Percentiles rank a stretch among this genome's conserved stretches.
Evolutionary conservation across 306 rosid species (phyloP).

Genomic region (Casuarina equisetifolia): DNA sequence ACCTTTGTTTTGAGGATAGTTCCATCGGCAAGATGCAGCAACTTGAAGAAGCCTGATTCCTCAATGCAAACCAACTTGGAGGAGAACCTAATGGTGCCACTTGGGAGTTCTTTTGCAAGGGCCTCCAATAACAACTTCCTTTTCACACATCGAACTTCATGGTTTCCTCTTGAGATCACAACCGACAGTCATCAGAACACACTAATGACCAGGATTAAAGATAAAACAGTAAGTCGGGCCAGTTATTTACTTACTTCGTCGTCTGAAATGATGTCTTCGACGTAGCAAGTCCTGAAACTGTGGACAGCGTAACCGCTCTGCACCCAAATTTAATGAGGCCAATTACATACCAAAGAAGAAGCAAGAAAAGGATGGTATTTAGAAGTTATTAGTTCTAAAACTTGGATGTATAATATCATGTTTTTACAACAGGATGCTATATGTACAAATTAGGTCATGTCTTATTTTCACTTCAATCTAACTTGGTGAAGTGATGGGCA

Average conservation of each 20-base stretch:
- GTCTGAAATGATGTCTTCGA: slow-evolving; percentile 29
- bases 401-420: too few species aligned
- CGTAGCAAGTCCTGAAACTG: slow-evolving; percentile 46
- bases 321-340: slow-evolving; percentile 16
- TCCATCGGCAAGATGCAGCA: slow-evolving; percentile 8
- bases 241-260: slow-evolving; percentile 41
- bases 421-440: too few species aligned
- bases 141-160: slow-evolving; percentile 11
- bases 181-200: background rate
- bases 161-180: slow-evolving; percentile 2
- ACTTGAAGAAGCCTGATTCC: slow-evolving; percentile 2
- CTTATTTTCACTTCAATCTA: background rate
- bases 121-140: slow-evolving; percentile 1
- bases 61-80: slow-evolving; percentile 14
- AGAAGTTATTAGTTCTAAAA: too few species aligned
- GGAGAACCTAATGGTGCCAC: slow-evolving; percentile 7
- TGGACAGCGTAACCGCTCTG: slow-evolving; percentile 16
- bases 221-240: background rate
- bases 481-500: background rate
- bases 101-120: slow-evolving; percentile 9
- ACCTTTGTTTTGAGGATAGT: slow-evolving; percentile 1
- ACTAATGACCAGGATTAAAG: too few species aligned
- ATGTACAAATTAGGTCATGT: too few species aligned
- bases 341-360: slow-evolving; percentile 38
- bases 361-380: too few species aligned